These are phyloP conservation scores for Xylaria arbuscula DNA, from an alignment of 2,329 filamentous ascomycete genomes.

Conservation along the genomic window DNA sequence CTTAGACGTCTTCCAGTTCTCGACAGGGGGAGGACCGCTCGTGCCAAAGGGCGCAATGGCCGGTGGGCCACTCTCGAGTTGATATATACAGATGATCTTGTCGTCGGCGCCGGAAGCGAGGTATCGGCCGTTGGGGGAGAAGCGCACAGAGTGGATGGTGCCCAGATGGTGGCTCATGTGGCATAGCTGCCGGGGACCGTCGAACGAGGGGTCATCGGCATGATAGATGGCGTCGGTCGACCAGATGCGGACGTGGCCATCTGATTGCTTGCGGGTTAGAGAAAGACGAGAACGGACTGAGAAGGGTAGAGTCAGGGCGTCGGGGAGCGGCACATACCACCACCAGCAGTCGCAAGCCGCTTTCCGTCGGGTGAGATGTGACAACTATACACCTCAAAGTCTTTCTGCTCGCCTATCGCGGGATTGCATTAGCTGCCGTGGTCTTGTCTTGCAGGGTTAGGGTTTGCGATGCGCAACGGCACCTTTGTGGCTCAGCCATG, in stretches of 20 bases:
- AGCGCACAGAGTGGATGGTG: slow-evolving; percentile 96
- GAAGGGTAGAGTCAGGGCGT: slow-evolving; percentile 1
- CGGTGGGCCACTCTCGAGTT: slow-evolving; percentile 84
- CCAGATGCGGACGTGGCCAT: slow-evolving; percentile 98
- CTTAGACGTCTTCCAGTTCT: slow-evolving; percentile 97
- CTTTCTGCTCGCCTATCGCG: slow-evolving; percentile 85
- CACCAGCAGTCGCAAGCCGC: slow-evolving; percentile 91
- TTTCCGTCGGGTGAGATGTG: slow-evolving; percentile 95
- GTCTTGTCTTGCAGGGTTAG: not conserved
- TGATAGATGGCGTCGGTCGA: slow-evolving; percentile 94
- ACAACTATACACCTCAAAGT: slow-evolving; percentile 98
- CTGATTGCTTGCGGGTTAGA: slow-evolving; percentile 56
- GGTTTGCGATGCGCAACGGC: slow-evolving; percentile 46
- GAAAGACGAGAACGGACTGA: slow-evolving; percentile 6
- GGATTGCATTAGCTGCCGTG: slow-evolving; percentile 27
- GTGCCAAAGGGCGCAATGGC: slow-evolving; percentile 79
- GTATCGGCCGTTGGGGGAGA: slow-evolving; percentile 94
- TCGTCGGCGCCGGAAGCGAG: slow-evolving; percentile 97
- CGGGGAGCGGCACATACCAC: slow-evolving; percentile 67
- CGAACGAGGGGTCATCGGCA: slow-evolving; percentile 76
- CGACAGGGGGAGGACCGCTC: slow-evolving; percentile 90
- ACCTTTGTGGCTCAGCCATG: slow-evolving; percentile 96
- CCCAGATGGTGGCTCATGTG: slow-evolving; percentile 99
- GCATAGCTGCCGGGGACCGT: slow-evolving; percentile 89
- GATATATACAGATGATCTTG: slow-evolving; percentile 98